Percentiles rank a stretch among this genome's conserved stretches.
These are phyloP conservation scores for Isochrysis galbana DNA, from an alignment of 78 protist species.

Conservation along the genomic window DNA sequence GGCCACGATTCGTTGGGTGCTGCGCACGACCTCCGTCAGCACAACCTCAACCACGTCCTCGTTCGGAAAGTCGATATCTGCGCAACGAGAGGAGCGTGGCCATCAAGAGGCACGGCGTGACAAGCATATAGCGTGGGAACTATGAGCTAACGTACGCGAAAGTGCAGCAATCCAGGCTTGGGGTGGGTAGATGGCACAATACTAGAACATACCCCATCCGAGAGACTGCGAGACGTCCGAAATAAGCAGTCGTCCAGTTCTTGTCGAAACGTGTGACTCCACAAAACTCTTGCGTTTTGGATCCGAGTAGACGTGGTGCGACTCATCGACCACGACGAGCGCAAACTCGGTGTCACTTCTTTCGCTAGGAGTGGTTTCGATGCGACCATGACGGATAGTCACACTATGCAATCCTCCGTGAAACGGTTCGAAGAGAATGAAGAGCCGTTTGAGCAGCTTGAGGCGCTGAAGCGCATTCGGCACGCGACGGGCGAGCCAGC, in stretches of 20 bases:
- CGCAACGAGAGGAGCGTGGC: too few relatives aligned
- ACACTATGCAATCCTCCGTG: not conserved
- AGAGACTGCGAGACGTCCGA: not conserved
- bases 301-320: conserved; percentile 10
- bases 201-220: not conserved
- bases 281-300: too few relatives aligned
- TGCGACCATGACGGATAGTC: not conserved
- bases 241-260: not conserved
- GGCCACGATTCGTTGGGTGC: not conserved
- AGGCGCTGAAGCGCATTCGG: not conserved
- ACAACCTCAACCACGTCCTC: too few relatives aligned
- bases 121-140: too few relatives aligned
- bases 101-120: too few relatives aligned
- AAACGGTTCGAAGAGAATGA: not conserved
- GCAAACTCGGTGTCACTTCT: not conserved
- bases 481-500: not conserved
- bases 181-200: too few relatives aligned
- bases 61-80: too few relatives aligned
- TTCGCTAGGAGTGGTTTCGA: not conserved
- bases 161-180: too few relatives aligned
- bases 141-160: too few relatives aligned
- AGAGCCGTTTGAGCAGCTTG: not conserved
- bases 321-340: not conserved
- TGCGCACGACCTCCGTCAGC: not conserved
- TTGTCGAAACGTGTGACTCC: not conserved